Base-by-base conservation (phyloP, 257 asterid species). In the Plectranthus barbatus region DNA sequence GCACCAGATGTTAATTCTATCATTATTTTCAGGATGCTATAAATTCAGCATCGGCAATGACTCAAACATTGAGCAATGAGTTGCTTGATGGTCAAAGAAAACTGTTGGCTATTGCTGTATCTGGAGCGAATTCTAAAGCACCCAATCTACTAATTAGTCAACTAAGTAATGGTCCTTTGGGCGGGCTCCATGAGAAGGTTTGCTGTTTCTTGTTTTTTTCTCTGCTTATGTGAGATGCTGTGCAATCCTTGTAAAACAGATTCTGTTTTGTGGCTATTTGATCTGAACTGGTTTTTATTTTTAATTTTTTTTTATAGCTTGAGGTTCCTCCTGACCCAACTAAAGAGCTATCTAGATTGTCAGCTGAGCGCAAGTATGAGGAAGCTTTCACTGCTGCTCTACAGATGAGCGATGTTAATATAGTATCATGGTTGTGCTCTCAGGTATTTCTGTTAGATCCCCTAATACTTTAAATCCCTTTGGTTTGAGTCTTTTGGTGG, bases 241-340 rank as follows among this genome's bases (percentile, higher is more conserved):
- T 23, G 36, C 37, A 7, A 52, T 46, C 26, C 39, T 14, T 39
- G 51, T 47, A 18, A 37, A 45, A 1, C 2, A 9, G 14, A 19
- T 7, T 45, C 1, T 56, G 20, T 50, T 60, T 14, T 29, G 7
- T 36, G 44, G 29, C 66, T 64, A 21, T 74, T 56, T 34, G 6
- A 40, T 56, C 68, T 81, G 65, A 75, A 40, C 36, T 21, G 0
- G 20, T 2, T 7, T 67, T 39, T 69, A 20, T 5, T 54, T 15
- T 51, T 67, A 4, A 7, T 67, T 39, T 69, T 24, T 5, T 54
- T 15, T 51, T 67, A 71, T 68, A 93, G 99, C 70, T 85, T 29
- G 97, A 93, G 83, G 82, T 79, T 60, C 92, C 97, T 46, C 75
- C 78, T 63, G 99, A 93, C 78, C 99, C 99, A 17, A 93, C 96